phyloP scores from a whole-genome alignment of 1,139 yeast species.

The Geotrichum candidum region DNA sequence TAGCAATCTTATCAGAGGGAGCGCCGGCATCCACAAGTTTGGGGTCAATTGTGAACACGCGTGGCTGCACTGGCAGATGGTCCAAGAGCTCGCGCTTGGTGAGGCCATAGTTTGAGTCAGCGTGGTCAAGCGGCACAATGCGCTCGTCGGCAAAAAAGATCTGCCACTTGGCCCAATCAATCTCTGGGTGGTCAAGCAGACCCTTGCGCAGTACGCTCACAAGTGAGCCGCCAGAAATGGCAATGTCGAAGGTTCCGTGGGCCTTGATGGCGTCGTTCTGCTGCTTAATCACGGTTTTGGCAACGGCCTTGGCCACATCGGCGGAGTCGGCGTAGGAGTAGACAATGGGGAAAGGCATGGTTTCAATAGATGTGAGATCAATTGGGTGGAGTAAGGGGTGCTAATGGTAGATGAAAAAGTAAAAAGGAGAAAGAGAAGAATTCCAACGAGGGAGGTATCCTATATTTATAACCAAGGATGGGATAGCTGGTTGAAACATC shows the following conservation, averaged over 20 bases:
- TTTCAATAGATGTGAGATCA: neutral
- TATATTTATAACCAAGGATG: neutral
- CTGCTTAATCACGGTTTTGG: slow-evolving; percentile 75
- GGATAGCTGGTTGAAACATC: neutral
- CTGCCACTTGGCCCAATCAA: slow-evolving; percentile 45
- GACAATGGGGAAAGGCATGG: slow-evolving; percentile 25
- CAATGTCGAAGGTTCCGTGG: slow-evolving; percentile 52
- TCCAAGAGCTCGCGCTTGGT: slow-evolving; percentile 54
- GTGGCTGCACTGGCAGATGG: slow-evolving; percentile 37
- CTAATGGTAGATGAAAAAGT: neutral
- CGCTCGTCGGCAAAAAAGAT: neutral
- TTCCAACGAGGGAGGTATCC: neutral
- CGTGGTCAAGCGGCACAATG: slow-evolving; percentile 34
- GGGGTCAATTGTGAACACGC: slow-evolving; percentile 48
- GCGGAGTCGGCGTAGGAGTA: slow-evolving; percentile 25
- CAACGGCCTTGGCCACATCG: slow-evolving; percentile 56
- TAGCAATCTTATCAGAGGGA: slow-evolving; percentile 7
- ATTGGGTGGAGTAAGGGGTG: neutral
- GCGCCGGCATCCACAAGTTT: slow-evolving; percentile 47
- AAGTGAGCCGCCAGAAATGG: slow-evolving; percentile 38
- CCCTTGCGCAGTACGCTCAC: neutral
- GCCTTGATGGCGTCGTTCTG: slow-evolving; percentile 58
- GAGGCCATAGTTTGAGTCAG: slow-evolving; percentile 63
- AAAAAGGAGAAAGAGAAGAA: neutral
- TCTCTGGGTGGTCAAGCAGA: slow-evolving; percentile 45